Conservation (phyloP, 2,329 filamentous ascomycete genomes). For the Exophiala aquamarina region DNA sequence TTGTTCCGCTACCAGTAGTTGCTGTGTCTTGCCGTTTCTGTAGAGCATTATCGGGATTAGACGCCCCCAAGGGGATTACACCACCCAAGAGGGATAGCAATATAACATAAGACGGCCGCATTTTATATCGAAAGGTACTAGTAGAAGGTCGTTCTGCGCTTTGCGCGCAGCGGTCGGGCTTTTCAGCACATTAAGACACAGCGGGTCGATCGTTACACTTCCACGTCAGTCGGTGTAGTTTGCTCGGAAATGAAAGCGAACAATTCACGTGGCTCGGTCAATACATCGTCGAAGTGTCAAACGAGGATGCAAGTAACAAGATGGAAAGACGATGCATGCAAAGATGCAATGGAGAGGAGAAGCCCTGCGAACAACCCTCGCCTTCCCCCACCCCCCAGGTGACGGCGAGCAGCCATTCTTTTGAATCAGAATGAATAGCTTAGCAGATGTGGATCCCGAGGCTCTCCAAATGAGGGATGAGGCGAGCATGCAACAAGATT, state of each 20-base stretch:
- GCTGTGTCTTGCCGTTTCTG: conserved; percentile 15
- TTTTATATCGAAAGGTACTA: conserved; percentile 5
- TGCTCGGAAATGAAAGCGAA: conserved; percentile 1
- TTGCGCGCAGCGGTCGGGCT: neutral
- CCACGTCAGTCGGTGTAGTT: conserved; percentile 12
- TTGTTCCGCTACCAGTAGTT: neutral
- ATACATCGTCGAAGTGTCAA: conserved; percentile 1
- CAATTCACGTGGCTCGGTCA: conserved; percentile 9
- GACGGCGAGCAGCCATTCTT: conserved; percentile 2
- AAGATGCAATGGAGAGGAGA: too few relatives aligned
- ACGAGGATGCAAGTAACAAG: neutral
- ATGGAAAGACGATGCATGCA: too few relatives aligned
- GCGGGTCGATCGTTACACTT: conserved; percentile 7
- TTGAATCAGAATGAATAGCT: conserved; percentile 3
- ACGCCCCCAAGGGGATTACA: conserved; percentile 2
- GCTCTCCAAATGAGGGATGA: conserved; percentile 12
- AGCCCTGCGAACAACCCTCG: too few relatives aligned
- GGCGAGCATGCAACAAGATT: conserved; percentile 14
- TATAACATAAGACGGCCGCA: conserved; percentile 11
- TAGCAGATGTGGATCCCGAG: conserved; percentile 8
- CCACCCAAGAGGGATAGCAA: conserved; percentile 13
- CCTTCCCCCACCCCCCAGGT: neutral
- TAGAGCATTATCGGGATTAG: conserved; percentile 2
- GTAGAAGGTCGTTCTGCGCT: conserved; percentile 4
- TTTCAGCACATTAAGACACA: conserved; percentile 10